Conservation (phyloP, 148 eudicot genomes). For the Rhododendron mucronatum region DNA sequence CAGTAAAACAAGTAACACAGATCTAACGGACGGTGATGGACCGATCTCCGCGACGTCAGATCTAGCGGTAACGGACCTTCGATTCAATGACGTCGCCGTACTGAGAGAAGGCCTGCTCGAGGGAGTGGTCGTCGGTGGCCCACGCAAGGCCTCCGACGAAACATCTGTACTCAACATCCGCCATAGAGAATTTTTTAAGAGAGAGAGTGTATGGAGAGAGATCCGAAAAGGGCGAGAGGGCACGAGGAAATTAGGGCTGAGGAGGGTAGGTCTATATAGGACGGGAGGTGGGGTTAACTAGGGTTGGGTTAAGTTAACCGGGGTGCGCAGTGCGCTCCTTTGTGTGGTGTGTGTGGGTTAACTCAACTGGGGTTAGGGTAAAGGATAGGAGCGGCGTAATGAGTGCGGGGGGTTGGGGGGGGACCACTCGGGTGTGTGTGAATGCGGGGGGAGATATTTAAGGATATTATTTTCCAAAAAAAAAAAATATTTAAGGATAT, state of each 20-base stretch:
- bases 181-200: neutral
- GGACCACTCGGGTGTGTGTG: neutral
- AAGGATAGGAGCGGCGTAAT: neutral
- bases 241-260: neutral
- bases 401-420: neutral
- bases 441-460: neutral
- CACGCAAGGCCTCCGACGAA: conserved; percentile 94
- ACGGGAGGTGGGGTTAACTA: neutral
- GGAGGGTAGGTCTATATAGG: neutral
- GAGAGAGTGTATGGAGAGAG: neutral
- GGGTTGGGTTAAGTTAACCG: neutral
- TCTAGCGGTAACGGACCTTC: conserved; percentile 72
- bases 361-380: neutral
- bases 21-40: conserved; percentile 27
- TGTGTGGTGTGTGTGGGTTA: neutral
- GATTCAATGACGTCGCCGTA: conserved; percentile 64
- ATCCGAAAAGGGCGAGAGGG: neutral
- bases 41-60: conserved; percentile 37
- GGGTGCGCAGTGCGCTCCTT: neutral
- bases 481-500: neutral
- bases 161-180: conserved; percentile 75
- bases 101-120: conserved; percentile 57
- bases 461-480: neutral
- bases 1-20: conserved; percentile 44
- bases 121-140: conserved; percentile 64